Conservation (phyloP, 495 filamentous ascomycete species). For the Podospora australis region DNA sequence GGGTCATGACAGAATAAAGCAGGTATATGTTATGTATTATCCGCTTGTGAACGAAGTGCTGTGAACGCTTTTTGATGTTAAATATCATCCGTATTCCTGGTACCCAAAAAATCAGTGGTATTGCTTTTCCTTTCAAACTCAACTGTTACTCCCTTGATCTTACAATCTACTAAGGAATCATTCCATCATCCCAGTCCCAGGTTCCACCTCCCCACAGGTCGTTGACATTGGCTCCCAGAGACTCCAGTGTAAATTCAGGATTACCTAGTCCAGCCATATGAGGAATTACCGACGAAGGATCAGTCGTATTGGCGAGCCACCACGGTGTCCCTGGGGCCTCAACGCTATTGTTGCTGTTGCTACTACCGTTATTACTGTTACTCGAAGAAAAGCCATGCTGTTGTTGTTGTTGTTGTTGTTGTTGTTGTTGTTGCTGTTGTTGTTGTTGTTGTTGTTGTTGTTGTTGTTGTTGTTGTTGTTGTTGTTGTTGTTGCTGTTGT, state of each 20-base stretch:
- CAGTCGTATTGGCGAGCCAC: conserved; percentile 23
- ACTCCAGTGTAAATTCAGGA: conserved; percentile 23
- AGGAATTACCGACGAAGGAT: conserved; percentile 12
- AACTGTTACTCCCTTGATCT: too few relatives aligned
- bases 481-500: background rate
- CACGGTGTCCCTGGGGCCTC: conserved; percentile 26
- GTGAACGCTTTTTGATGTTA: too few relatives aligned
- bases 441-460: too few relatives aligned
- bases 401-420: background rate
- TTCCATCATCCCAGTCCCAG: conserved; percentile 18
- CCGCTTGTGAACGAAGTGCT: too few relatives aligned
- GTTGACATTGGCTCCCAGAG: conserved; percentile 26
- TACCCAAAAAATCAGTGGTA: too few relatives aligned
- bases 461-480: background rate
- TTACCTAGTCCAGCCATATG: conserved; percentile 23
- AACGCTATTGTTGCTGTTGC: background rate
- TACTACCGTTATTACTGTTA: background rate
- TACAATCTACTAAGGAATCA: too few relatives aligned
- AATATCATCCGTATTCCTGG: background rate
- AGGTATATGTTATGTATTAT: too few relatives aligned
- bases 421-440: background rate
- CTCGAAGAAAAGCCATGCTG: too few relatives aligned
- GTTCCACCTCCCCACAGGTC: conserved; percentile 29
- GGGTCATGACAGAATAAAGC: background rate
- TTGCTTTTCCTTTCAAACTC: too few relatives aligned